A percentile compares a stretch with the other conserved stretches of the same genome.
phyloP scores from a whole-genome alignment of 176 grass and related monocot species.

The Oryza australiensis region DNA sequence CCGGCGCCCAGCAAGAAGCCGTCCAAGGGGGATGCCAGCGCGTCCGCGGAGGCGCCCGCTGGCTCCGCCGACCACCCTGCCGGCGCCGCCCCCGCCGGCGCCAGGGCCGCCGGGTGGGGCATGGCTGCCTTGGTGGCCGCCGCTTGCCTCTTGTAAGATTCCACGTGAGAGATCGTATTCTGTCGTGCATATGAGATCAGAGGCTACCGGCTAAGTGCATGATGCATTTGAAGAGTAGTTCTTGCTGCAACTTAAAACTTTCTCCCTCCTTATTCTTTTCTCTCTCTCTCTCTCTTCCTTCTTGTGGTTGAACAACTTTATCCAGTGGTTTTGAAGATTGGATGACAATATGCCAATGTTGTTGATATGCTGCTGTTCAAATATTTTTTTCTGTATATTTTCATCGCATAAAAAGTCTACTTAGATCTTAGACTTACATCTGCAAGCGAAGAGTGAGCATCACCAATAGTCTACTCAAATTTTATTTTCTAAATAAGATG shows the following conservation, averaged over 20 bases:
- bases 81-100: slow-evolving; percentile 1
- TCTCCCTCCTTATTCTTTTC: neutral
- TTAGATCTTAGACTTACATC: neutral
- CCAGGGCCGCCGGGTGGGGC: slow-evolving; percentile 37
- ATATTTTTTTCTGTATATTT: neutral
- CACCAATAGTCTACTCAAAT: no score
- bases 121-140: slow-evolving; percentile 17
- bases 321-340: slow-evolving; percentile 2
- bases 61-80: neutral
- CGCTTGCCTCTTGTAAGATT: slow-evolving; percentile 32
- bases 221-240: slow-evolving; percentile 18
- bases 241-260: neutral
- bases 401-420: neutral
- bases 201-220: neutral
- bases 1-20: slow-evolving; percentile 35
- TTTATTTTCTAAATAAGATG: no score
- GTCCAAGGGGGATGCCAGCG: slow-evolving; percentile 16
- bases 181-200: neutral
- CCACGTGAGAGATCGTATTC: neutral
- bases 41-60: slow-evolving; percentile 17
- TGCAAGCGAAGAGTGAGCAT: neutral
- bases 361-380: neutral
- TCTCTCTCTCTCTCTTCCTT: no score
- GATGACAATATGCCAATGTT: neutral
- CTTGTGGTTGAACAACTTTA: neutral